Evolutionary conservation across 768 basidiomycete species (phyloP).

Genomic region (Termitomyces eurrhizus): DNA sequence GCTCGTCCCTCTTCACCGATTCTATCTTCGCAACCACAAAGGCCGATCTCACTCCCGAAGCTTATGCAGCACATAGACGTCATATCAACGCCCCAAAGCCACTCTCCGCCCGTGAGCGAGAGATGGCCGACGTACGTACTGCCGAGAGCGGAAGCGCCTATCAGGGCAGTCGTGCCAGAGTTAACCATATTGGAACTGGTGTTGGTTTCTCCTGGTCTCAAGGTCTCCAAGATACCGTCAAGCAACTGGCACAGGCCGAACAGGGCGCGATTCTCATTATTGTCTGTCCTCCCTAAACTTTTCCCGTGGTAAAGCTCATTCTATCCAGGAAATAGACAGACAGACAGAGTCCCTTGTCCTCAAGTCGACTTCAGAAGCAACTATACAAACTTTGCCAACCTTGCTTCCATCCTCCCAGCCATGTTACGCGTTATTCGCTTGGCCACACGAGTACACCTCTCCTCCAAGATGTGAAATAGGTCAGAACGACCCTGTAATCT

Average conservation of each 20-base stretch:
- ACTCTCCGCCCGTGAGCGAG: conserved; percentile 76
- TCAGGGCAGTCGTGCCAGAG: conserved; percentile 53
- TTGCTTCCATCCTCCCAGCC: conserved; percentile 57
- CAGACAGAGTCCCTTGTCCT: conserved; percentile 57
- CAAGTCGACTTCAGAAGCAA: conserved; percentile 32
- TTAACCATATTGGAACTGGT: conserved; percentile 53
- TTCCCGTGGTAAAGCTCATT: neutral
- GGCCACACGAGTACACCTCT: conserved; percentile 41
- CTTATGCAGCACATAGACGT: conserved; percentile 69
- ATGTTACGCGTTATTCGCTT: conserved; percentile 66
- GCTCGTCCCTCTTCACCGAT: conserved; percentile 68
- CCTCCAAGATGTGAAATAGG: conserved; percentile 56
- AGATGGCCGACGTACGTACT: conserved; percentile 70
- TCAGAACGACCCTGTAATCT: conserved; percentile 26
- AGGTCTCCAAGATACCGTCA: conserved; percentile 62
- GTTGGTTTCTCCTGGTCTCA: conserved; percentile 67
- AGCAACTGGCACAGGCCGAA: conserved; percentile 46
- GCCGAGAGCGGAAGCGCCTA: conserved; percentile 61
- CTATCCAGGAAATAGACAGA: conserved; percentile 59
- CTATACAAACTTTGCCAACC: conserved; percentile 40
- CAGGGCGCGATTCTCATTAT: conserved; percentile 57
- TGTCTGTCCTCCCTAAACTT: conserved; percentile 31
- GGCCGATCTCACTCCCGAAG: conserved; percentile 58
- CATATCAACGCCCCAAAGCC: conserved; percentile 78
- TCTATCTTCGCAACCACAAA: conserved; percentile 77